These are phyloP conservation scores for Blastocystis sp. DNA, from an alignment of 352 stramenopile genomes.

Conservation along the genomic window DNA sequence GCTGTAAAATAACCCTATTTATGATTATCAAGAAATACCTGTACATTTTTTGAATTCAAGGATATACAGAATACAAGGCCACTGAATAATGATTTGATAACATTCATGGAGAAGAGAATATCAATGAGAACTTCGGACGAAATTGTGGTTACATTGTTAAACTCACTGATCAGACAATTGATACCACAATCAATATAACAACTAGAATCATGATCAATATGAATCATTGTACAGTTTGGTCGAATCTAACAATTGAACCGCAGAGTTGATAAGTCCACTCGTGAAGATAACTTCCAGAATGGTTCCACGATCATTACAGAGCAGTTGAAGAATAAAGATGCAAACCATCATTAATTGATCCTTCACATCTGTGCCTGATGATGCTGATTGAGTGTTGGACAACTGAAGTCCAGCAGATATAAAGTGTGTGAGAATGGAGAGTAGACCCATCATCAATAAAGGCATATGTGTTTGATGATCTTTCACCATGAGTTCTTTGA, in stretches of 20 bases:
- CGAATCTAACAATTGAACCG: not conserved
- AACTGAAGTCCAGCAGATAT: not conserved
- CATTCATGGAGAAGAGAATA: not conserved
- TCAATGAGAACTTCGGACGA: not conserved
- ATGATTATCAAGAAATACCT: not conserved
- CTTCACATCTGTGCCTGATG: not conserved
- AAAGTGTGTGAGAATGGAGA: not conserved
- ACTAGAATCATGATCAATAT: not conserved
- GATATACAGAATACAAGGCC: not conserved
- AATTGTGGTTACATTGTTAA: not conserved
- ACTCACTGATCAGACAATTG: conserved; percentile 15
- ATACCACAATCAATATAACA: not conserved
- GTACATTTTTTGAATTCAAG: not conserved
- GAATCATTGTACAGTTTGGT: not conserved
- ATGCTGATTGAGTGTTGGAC: not conserved
- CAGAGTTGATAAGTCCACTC: not conserved
- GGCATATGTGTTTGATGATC: not conserved
- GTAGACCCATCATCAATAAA: conserved; percentile 18
- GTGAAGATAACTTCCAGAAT: conserved; percentile 20
- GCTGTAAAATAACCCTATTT: not conserved
- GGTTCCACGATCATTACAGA: not conserved
- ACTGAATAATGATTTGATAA: not conserved
- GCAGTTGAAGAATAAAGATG: not conserved
- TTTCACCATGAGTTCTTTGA: not conserved
- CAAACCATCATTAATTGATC: not conserved